phyloP scores from a whole-genome alignment of 129 eudicot species.

The Apium graveolens region DNA sequence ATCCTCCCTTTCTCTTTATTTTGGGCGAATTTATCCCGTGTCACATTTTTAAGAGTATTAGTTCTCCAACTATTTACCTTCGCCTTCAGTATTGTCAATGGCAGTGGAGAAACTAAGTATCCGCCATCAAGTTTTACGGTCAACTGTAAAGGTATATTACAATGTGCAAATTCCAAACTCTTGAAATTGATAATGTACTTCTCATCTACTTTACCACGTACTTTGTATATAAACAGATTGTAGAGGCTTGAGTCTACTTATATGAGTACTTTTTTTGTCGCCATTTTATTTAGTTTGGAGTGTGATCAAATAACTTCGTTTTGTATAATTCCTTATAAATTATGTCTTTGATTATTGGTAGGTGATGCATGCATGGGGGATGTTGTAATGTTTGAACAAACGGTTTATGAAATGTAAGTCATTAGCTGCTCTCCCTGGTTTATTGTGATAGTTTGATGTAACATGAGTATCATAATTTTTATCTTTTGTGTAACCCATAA shows the following conservation, averaged over 20 bases:
- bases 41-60: neutral
- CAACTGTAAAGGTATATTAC: constrained; percentile 65
- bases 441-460: neutral
- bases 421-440: neutral
- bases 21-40: neutral
- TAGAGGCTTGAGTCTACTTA: neutral
- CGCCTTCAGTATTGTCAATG: constrained; percentile 43
- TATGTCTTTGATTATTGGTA: constrained; percentile 23
- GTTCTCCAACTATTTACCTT: neutral
- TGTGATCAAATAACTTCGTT: neutral
- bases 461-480: neutral
- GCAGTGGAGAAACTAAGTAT: constrained; percentile 71
- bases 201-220: neutral
- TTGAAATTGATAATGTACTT: neutral
- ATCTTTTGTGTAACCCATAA: neutral
- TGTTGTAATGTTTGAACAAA: constrained; percentile 85
- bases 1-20: neutral
- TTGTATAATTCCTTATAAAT: neutral
- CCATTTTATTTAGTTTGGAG: neutral
- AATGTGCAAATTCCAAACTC: neutral
- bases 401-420: constrained; percentile 80
- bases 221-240: neutral
- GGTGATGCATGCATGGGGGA: constrained; percentile 97
- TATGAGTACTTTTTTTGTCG: neutral
- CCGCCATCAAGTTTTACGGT: constrained; percentile 69